Base-by-base conservation (phyloP, 83 land plant genomes). In the Thuja plicata region DNA sequence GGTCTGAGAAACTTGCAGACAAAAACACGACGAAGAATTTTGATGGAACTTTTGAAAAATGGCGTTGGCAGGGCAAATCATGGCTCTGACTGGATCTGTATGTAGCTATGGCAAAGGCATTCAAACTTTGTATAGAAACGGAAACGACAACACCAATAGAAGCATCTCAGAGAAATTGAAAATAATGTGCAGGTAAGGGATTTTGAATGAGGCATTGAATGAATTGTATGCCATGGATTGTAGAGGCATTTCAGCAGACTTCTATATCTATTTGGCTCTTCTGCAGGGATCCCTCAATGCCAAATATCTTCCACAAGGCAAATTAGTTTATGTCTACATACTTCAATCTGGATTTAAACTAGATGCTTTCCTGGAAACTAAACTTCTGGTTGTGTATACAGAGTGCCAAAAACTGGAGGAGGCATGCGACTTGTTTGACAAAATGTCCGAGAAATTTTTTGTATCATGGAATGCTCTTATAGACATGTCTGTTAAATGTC, bases 401-500 rank as follows among this genome's bases (percentile, higher is more conserved):
- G 93, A 95, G 73, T 93, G 95, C 85, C 45, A 60, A 37, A 87
- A 57, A 46, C 91, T 93, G 89, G n/a, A 57, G 45, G 55, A 35
- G 50, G 94, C 90, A 2, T 41, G 91, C 27, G 87, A 52, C 32
- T 16, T 95, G 15, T 93, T 95, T 89, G 88, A 95, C 79, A 60
- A 32, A 13, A 88, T 93, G 88, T 87, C 27, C 16, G 86, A 38
- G 3, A 92, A 84, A 57, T 89, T 92, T 91, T 84, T 92, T 46
- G 89, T 95, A 48, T 91, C 96, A 54, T 95, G 96, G 96, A 92
- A 89, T 91, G 92, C 89, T 66, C 88, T 94, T 46, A 89, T 94
- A 43, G 96, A 94, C 45, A 93, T 94, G 93, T n/a, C 93, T 90
- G 89, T 88, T 21, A 94, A 93, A 60, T 94, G 93, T 50, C 79